phyloP scores from a whole-genome alignment of 179 eudicot species.

The Spergularia azorica region DNA sequence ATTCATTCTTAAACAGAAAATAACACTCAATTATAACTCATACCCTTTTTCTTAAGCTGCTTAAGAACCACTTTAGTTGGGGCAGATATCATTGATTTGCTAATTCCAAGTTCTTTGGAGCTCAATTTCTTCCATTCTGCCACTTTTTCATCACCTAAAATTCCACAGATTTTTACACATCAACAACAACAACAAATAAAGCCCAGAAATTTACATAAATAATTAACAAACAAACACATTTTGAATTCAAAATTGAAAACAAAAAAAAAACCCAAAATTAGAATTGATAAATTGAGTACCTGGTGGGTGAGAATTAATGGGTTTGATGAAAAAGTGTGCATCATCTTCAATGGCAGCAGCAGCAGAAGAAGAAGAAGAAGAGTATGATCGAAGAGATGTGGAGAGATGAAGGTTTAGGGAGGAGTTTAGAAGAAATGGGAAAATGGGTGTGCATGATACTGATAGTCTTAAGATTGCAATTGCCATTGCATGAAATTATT shows the following conservation, averaged over 20 bases:
- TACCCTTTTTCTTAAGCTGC: conserved; percentile 67
- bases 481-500: too few relatives aligned
- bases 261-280: not conserved
- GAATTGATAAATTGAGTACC: conserved; percentile 16
- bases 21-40: not conserved
- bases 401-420: conserved; percentile 1
- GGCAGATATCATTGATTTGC: conserved; percentile 51
- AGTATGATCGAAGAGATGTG: too few relatives aligned
- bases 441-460: conserved; percentile 12
- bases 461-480: conserved; percentile 15
- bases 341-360: conserved; percentile 12
- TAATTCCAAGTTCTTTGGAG: conserved; percentile 73
- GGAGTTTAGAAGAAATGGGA: conserved; percentile 18
- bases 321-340: conserved; percentile 17
- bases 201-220: not conserved
- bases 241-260: not conserved
- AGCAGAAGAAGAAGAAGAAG: conserved; percentile 1
- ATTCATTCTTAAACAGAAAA: not conserved
- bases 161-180: not conserved
- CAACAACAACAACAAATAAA: not conserved
- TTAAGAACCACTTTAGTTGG: conserved; percentile 66
- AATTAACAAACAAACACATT: not conserved
- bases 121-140: conserved; percentile 66
- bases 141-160: not conserved
- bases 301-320: not conserved